These are phyloP conservation scores for Populus tremula DNA, from an alignment of 345 rosid species.

Conservation along the genomic window DNA sequence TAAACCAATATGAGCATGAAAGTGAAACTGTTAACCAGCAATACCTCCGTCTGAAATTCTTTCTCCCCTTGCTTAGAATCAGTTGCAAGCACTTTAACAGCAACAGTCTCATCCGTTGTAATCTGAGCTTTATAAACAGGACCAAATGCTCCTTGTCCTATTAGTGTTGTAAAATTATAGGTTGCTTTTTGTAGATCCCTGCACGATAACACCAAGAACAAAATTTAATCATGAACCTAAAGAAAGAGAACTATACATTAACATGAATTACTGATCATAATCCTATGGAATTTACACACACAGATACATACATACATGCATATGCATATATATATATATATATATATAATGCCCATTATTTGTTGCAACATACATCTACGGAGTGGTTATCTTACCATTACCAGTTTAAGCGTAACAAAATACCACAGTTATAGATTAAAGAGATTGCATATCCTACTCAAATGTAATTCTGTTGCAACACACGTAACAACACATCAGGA, in stretches of 20 bases:
- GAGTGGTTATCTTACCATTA: not conserved
- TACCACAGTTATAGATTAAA: not conserved
- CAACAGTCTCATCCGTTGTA: slow-evolving; percentile 86
- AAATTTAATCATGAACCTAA: slow-evolving; percentile 1
- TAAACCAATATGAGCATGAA: not conserved
- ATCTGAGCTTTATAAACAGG: slow-evolving; percentile 97
- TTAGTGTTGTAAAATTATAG: slow-evolving; percentile 73
- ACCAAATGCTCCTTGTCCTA: slow-evolving; percentile 99
- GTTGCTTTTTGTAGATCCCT: slow-evolving; percentile 99
- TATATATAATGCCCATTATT: not conserved
- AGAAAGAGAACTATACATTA: not conserved
- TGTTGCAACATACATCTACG: not conserved
- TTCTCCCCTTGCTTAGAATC: slow-evolving; percentile 98
- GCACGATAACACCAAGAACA: slow-evolving; percentile 17
- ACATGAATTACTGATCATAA: not conserved
- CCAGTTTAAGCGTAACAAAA: not conserved
- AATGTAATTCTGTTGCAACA: not conserved
- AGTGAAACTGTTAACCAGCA: not conserved
- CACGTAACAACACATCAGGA: not conserved
- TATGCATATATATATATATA: too few relatives aligned
- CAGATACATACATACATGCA: too few relatives aligned
- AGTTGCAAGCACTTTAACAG: slow-evolving; percentile 92
- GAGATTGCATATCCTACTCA: not conserved
- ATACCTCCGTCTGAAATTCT: slow-evolving; percentile 97
- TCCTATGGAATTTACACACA: not conserved